Percentiles rank a stretch among this genome's conserved stretches.
These are phyloP conservation scores for Calonectria pauciramosa DNA, from an alignment of 2,329 filamentous ascomycete genomes.

Conservation along the genomic window DNA sequence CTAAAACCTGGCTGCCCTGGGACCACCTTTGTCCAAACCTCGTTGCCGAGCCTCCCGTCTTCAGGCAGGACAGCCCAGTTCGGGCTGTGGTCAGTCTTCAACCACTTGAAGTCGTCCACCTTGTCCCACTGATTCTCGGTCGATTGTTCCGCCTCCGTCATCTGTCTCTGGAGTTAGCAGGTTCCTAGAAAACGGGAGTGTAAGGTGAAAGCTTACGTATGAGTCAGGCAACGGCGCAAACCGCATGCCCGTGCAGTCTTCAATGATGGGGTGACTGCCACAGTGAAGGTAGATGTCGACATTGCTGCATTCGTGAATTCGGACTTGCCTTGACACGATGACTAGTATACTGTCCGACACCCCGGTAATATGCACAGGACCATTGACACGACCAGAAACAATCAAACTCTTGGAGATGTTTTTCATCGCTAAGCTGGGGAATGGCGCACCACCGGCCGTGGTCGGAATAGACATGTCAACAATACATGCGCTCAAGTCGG, in stretches of 20 bases:
- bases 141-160: constrained; percentile 46
- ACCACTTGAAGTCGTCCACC: constrained; percentile 98
- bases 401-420: constrained; percentile 79
- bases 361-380: constrained; percentile 86
- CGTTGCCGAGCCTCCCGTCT: constrained; percentile 69
- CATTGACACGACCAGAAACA: constrained; percentile 82
- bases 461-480: constrained; percentile 84
- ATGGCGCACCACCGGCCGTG: constrained; percentile 65
- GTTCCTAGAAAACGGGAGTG: too few relatives aligned
- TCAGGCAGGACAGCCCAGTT: constrained; percentile 84
- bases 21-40: constrained; percentile 78
- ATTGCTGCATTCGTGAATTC: constrained; percentile 88
- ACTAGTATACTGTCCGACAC: constrained; percentile 82
- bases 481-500: constrained; percentile 77
- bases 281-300: constrained; percentile 89
- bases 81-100: constrained; percentile 86
- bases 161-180: constrained; percentile 34
- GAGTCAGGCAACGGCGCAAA: constrained; percentile 81
- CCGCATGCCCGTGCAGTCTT: constrained; percentile 83
- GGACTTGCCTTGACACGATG: constrained; percentile 86
- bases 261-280: constrained; percentile 90
- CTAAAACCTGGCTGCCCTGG: constrained; percentile 73
- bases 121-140: constrained; percentile 84
- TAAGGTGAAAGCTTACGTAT: constrained; percentile 70
- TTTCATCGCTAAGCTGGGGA: constrained; percentile 78